These are phyloP conservation scores for Corynespora cassiicola DNA, from an alignment of 2,329 filamentous ascomycete species.

Conservation along the genomic window DNA sequence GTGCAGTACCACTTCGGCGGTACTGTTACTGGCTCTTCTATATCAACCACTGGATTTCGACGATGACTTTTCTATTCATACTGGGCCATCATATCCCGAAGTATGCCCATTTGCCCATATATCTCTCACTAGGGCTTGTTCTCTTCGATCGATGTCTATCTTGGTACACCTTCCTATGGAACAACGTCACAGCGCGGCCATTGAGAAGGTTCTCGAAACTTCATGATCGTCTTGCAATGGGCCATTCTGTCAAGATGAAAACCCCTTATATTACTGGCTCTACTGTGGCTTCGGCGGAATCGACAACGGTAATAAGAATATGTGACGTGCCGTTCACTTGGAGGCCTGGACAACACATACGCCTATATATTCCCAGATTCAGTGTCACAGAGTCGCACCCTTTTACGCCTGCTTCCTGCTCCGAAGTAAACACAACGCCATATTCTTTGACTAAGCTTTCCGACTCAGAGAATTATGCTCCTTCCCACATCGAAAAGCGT, in stretches of 20 bases:
- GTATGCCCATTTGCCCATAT: slow-evolving; percentile 27
- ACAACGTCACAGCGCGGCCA: slow-evolving; percentile 23
- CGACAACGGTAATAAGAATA: slow-evolving; percentile 27
- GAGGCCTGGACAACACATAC: slow-evolving; percentile 38
- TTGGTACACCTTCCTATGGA: slow-evolving; percentile 14
- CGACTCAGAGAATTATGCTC: slow-evolving; percentile 19
- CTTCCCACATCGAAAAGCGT: slow-evolving; percentile 1
- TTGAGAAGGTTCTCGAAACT: slow-evolving; percentile 15
- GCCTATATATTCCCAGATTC: slow-evolving; percentile 31
- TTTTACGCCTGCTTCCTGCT: slow-evolving; percentile 38
- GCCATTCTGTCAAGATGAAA: slow-evolving; percentile 31
- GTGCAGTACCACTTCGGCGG: slow-evolving; percentile 25
- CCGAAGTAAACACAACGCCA: slow-evolving; percentile 12
- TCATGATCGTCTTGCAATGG: slow-evolving; percentile 19
- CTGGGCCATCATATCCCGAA: slow-evolving; percentile 29
- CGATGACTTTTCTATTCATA: slow-evolving; percentile 26
- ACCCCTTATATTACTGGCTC: slow-evolving; percentile 14
- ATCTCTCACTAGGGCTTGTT: slow-evolving; percentile 21
- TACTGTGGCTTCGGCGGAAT: slow-evolving; percentile 10
- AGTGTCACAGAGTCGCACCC: slow-evolving; percentile 33
- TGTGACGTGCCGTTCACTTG: slow-evolving; percentile 29
- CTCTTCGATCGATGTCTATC: slow-evolving; percentile 21
- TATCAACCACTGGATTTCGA: slow-evolving; percentile 34
- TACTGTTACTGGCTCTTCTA: slow-evolving; percentile 34
- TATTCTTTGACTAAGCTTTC: slow-evolving; percentile 2